Evolutionary conservation across 352 stramenopile genomes (phyloP).

Genomic region (Pythium pectinolyticum): DNA sequence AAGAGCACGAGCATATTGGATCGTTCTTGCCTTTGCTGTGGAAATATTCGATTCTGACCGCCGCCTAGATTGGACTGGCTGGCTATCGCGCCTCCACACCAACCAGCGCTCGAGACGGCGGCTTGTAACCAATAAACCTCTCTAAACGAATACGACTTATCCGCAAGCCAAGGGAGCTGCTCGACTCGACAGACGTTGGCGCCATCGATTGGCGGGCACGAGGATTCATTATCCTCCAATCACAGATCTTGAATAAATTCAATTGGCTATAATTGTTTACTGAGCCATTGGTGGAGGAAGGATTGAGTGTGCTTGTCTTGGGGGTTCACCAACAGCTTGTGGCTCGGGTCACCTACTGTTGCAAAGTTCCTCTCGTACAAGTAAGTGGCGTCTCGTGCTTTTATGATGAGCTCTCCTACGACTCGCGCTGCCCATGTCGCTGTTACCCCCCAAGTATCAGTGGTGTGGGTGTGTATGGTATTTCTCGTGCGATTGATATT

Average conservation of each 20-base stretch:
- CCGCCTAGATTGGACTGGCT: constrained; percentile 18
- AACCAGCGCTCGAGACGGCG: constrained; percentile 18
- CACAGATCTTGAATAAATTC: background rate
- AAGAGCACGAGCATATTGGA: constrained; percentile 98
- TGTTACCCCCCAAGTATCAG: background rate
- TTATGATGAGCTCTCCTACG: constrained; percentile 15
- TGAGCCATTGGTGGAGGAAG: constrained; percentile 24
- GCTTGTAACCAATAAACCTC: constrained; percentile 16
- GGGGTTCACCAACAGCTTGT: constrained; percentile 2
- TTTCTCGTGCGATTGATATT: too few relatives aligned
- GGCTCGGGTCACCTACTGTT: constrained; percentile 44
- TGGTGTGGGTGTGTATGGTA: background rate
- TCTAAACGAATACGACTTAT: constrained; percentile 5
- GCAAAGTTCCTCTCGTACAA: constrained; percentile 86
- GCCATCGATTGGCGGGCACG: constrained; percentile 25
- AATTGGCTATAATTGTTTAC: constrained; percentile 23
- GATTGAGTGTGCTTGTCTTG: too few relatives aligned
- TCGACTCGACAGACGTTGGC: background rate
- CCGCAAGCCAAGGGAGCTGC: constrained; percentile 4
- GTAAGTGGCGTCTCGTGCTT: constrained; percentile 53
- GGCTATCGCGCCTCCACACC: constrained; percentile 23
- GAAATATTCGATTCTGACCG: constrained; percentile 29
- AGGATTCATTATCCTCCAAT: constrained; percentile 13
- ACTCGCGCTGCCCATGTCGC: constrained; percentile 5
- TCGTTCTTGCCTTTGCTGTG: constrained; percentile 7